Evolutionary conservation across 2,329 filamentous ascomycete genomes (phyloP).

Genomic region (Pseudogymnoascus sp.): DNA sequence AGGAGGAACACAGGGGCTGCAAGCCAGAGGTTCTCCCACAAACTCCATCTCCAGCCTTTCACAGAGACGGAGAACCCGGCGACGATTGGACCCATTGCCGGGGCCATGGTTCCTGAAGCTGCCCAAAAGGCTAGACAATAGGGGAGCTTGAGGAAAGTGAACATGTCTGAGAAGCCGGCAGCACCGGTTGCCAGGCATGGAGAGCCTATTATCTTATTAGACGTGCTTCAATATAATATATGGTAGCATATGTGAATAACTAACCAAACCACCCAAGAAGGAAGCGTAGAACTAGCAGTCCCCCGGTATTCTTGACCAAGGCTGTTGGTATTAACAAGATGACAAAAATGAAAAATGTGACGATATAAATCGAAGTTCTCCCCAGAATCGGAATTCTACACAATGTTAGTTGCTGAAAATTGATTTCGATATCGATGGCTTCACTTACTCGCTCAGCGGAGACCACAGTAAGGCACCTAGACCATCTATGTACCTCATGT

Average conservation of each 20-base stretch:
- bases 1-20: conserved; percentile 47
- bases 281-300: conserved; percentile 55
- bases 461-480: conserved; percentile 55
- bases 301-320: conserved; percentile 52
- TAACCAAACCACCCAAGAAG: conserved; percentile 53
- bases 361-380: conserved; percentile 56
- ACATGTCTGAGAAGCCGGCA: conserved; percentile 44
- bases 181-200: conserved; percentile 54
- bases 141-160: conserved; percentile 45
- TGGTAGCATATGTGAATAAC: background rate
- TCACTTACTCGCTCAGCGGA: conserved; percentile 46
- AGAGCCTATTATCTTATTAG: conserved; percentile 31
- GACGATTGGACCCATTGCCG: conserved; percentile 52
- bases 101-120: conserved; percentile 36
- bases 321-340: conserved; percentile 58
- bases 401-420: background rate
- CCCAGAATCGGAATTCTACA: conserved; percentile 57
- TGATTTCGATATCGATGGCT: background rate
- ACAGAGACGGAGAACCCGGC: conserved; percentile 50
- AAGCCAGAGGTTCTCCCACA: conserved; percentile 57
- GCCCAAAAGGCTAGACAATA: conserved; percentile 54
- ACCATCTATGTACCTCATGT: conserved; percentile 32
- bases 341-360: conserved; percentile 61
- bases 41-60: conserved; percentile 54
- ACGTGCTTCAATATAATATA: conserved; percentile 9